Conservation (phyloP, 2,329 filamentous ascomycete genomes). For the Trichothecium roseum region DNA sequence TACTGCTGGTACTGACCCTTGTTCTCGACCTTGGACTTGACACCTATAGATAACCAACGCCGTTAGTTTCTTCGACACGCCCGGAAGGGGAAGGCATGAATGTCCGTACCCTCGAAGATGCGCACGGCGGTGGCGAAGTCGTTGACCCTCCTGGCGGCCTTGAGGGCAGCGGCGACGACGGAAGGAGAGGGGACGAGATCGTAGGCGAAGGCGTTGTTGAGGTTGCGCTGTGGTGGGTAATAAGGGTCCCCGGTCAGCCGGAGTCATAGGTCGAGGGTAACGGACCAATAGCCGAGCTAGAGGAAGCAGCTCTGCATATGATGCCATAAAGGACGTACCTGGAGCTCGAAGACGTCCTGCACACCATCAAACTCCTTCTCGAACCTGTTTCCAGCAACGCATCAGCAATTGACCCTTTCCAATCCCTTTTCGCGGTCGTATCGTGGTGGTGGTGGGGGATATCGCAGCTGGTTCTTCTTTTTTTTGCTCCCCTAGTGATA, state of each 20-base stretch:
- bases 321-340: conserved; percentile 50
- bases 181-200: conserved; percentile 93
- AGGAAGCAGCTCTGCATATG: neutral
- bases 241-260: neutral
- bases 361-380: conserved; percentile 98
- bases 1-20: conserved; percentile 95
- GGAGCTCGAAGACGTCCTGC: conserved; percentile 98
- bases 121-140: conserved; percentile 97
- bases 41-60: conserved; percentile 51
- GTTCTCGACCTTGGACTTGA: conserved; percentile 99
- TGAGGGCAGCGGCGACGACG: conserved; percentile 84
- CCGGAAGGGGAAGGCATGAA: no score
- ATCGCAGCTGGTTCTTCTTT: conserved; percentile 5
- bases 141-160: conserved; percentile 90
- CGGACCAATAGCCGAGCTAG: conserved; percentile 1
- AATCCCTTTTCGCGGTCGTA: neutral
- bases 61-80: neutral
- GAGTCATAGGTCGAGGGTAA: neutral
- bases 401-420: conserved; percentile 17
- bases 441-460: neutral
- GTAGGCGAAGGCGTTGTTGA: conserved; percentile 99
- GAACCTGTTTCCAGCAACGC: conserved; percentile 51
- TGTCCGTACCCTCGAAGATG: conserved; percentile 86
- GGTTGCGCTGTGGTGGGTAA: conserved; percentile 53
- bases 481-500: neutral